Evolutionary conservation across 2,329 filamentous ascomycete species (phyloP), one percentile per base, ranked within the genome.

Genomic region (Diaporthe capsici): DNA sequence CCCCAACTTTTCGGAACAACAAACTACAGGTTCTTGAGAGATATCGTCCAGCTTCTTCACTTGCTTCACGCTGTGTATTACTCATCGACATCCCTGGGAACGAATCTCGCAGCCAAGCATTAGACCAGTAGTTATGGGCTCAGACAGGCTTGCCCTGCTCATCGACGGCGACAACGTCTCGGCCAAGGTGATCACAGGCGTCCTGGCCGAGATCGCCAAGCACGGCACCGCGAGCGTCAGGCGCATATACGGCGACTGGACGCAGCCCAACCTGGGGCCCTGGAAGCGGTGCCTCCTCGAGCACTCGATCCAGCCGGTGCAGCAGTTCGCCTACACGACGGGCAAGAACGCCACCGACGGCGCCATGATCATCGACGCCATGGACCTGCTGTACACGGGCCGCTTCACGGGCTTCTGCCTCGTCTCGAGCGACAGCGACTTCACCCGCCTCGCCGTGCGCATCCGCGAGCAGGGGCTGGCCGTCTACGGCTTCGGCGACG

Each of bases 351-450:
- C 83, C 1, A 84, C 82, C 1, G 83, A 84, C 58, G 77, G 80
- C 0, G 83, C 83, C 61, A 83, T 84, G 82, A 79, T 84, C 2
- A 84, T 84, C 49, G 83, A 84, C 57, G 83, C 83, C 42, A 84
- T 84, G 83, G 83, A 84, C 73, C 78, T 84, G 15, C 73, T 84
- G 1, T 83, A 84, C 61, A 78, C 82, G 0, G 78, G 79, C 51
- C 79, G 79, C 6, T 83, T 83, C 44, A 80, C 82, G 49, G 82
- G 81, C 22, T 84, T 84, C 71, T 83, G 82, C 7, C 77, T 68
- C 9, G 47, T 68, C 65, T 68, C 65, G n/a, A 68, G 47, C 65
- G 65, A 68, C 34, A 84, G 82, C 73, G 83, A 84, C 75, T 84
- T 84, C 25, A 84, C 83, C 5, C 79, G 82, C 0, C 79, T 84